phyloP scores from a whole-genome alignment of 805 yeast species.

The Lipomyces chichibuensis region DNA sequence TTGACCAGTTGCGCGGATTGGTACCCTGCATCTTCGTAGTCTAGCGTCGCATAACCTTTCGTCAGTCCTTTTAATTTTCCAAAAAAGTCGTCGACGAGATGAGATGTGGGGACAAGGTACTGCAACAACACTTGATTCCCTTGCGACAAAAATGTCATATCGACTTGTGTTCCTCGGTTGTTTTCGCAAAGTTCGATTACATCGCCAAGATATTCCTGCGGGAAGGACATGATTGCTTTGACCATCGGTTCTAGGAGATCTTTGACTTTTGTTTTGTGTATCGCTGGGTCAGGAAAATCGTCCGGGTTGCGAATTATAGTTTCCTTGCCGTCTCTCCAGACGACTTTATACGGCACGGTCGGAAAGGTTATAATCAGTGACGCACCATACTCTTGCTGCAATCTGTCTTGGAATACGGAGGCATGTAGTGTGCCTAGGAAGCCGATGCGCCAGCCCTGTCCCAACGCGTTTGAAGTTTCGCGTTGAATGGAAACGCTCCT shows the following conservation, averaged over 20 bases:
- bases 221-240: slow-evolving; percentile 86
- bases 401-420: slow-evolving; percentile 86
- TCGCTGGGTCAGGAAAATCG: slow-evolving; percentile 74
- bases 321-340: slow-evolving; percentile 66
- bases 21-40: slow-evolving; percentile 93
- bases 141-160: slow-evolving; percentile 71
- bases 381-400: slow-evolving; percentile 93
- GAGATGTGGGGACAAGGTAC: slow-evolving; percentile 83
- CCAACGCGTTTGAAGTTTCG: slow-evolving; percentile 91
- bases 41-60: slow-evolving; percentile 90
- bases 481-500: slow-evolving; percentile 86
- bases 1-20: slow-evolving; percentile 78
- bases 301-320: slow-evolving; percentile 83
- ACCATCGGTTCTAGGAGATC: slow-evolving; percentile 81
- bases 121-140: slow-evolving; percentile 75
- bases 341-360: slow-evolving; percentile 86
- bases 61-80: slow-evolving; percentile 90
- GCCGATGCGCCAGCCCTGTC: slow-evolving; percentile 97
- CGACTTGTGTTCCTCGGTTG: slow-evolving; percentile 81
- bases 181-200: slow-evolving; percentile 85
- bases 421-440: slow-evolving; percentile 94
- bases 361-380: slow-evolving; percentile 91
- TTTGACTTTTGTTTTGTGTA: slow-evolving; percentile 51
- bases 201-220: slow-evolving; percentile 82
- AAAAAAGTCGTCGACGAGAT: slow-evolving; percentile 91